Base-by-base conservation (phyloP, 352 stramenopile genomes). In the Pilasporangium apinafurcum region DNA sequence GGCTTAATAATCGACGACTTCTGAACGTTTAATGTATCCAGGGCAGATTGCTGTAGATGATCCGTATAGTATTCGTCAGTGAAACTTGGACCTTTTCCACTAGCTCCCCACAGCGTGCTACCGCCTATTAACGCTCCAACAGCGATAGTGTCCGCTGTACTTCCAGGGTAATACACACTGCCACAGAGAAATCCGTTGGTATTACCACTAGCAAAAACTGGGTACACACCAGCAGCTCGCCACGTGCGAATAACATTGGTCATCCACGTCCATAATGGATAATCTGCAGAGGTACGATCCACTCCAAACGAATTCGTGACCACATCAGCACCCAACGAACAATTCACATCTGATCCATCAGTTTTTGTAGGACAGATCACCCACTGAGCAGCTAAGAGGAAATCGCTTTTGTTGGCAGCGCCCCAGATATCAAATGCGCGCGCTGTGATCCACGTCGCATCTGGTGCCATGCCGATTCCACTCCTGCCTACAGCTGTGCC, bases 121-220 rank as follows among this genome's bases (percentile, higher is more conserved):
- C 62, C 64, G 21, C 73, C 73, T 12, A 86, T 70, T 9, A 89
- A 31, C 8, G 73, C 73, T 8, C 77, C 73, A 12, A 89, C 77
- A 8, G 73, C 68, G 31, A 89, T 60, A 0, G 55, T 72, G 37
- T 86, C 58, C 35, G 65, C 47, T 3, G 62, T 49, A 45, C 65
- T 83, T 14, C 59, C 77, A 14, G 77, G 77, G 43, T 80, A 89
- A 37, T 78, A 78, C 18, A 89, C 70, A 37, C 66, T 84, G 10
- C 68, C 68, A 25, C 76, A 89, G 39, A 83, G 45, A 37, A 86
- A 85, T 12, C 73, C 73, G 48, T 86, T 89, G 2, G 73, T 79
- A 36, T 85, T 89, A 20, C 73, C 73, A 41, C 64, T 81, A 0
- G 71, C 68, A 60, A 89, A 89, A 10, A 86, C 69, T 0, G 69